Percentiles rank a stretch among this genome's conserved stretches.
Conservation (phyloP, 2,329 filamentous ascomycete species). For the Aureobasidium melanogenum region DNA sequence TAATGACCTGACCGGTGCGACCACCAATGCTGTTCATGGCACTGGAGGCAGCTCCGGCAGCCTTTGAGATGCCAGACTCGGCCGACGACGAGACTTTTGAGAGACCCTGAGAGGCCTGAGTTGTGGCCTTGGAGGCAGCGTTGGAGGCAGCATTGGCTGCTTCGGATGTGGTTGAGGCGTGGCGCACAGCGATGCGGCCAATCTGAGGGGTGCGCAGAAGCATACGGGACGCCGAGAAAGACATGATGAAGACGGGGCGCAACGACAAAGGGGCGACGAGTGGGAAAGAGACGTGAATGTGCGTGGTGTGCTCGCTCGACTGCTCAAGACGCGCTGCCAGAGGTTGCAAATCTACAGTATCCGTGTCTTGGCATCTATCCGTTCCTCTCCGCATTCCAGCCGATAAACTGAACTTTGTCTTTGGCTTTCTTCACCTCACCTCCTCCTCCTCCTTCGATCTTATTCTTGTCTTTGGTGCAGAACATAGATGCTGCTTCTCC, state of each 20-base stretch:
- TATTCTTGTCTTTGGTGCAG: background rate
- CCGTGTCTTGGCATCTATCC: background rate
- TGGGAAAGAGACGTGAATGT: background rate
- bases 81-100: conserved; percentile 73
- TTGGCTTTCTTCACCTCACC: background rate
- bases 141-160: conserved; percentile 34
- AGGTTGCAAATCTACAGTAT: conserved; percentile 7
- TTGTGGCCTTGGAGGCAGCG: conserved; percentile 31
- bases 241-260: conserved; percentile 30
- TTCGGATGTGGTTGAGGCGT: conserved; percentile 41
- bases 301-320: conserved; percentile 9
- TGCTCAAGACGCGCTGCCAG: conserved; percentile 3
- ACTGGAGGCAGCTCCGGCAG: conserved; percentile 56
- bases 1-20: conserved; percentile 68
- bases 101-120: conserved; percentile 73
- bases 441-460: no score
- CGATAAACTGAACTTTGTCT: background rate
- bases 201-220: conserved; percentile 37
- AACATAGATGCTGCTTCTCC: background rate
- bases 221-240: conserved; percentile 37
- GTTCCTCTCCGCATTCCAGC: background rate
- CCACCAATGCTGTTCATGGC: conserved; percentile 72
- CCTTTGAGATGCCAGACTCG: conserved; percentile 65
- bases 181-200: conserved; percentile 35
- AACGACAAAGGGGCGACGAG: background rate